phyloP scores from a whole-genome alignment of 176 grass and related monocot species.

The Lolium rigidum region DNA sequence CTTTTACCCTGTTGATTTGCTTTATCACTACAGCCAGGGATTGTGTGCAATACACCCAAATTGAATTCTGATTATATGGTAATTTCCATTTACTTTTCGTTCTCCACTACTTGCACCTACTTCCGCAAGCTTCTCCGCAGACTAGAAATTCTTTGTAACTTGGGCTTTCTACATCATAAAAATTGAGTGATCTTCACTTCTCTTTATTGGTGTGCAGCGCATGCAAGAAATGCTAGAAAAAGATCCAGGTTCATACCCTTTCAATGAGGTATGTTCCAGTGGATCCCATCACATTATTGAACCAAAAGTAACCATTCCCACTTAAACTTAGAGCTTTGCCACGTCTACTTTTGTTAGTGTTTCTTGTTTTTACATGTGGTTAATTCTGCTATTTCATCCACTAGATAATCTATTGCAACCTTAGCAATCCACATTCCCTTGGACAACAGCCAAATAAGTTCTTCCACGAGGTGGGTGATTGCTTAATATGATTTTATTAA shows the following conservation, averaged over 20 bases:
- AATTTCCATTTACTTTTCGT: too few relatives aligned
- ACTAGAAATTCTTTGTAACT: background rate
- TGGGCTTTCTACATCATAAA: background rate
- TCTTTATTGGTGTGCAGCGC: conserved; percentile 40
- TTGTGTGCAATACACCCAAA: background rate
- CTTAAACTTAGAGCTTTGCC: background rate
- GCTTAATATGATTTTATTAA: background rate
- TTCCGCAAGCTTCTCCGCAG: too few relatives aligned
- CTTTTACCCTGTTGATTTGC: background rate
- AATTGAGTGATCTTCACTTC: conserved; percentile 27
- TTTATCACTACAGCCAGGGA: background rate
- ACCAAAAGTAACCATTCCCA: background rate
- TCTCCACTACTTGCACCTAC: background rate
- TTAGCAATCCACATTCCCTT: conserved; percentile 74
- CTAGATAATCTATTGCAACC: conserved; percentile 74
- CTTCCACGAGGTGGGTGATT: conserved; percentile 60
- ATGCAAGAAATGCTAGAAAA: conserved; percentile 56
- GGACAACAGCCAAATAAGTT: conserved; percentile 71
- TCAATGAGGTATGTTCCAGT: conserved; percentile 51
- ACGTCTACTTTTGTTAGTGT: conserved; percentile 4
- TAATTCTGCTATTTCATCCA: conserved; percentile 4
- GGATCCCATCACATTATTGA: background rate
- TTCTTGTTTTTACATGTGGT: background rate
- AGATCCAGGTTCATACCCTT: conserved; percentile 48
- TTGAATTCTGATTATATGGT: background rate